Percentiles rank a stretch among this genome's conserved stretches.
Conservation (phyloP, 2,329 filamentous ascomycete genomes). For the Pseudogymnoascus destructans region DNA sequence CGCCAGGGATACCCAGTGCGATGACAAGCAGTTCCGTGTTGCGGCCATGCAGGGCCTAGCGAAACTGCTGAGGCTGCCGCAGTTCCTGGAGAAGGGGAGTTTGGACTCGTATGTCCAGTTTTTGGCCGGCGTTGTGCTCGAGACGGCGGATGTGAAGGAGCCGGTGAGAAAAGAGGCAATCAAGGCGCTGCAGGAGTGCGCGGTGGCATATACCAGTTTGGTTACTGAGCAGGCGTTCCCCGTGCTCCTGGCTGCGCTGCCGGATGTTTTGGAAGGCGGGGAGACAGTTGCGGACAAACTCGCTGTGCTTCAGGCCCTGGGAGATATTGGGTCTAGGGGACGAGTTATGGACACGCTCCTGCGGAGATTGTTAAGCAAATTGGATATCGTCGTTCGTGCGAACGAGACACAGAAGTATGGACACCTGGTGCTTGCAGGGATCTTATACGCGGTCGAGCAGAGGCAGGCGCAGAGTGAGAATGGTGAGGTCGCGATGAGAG, state of each 20-base stretch:
- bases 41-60: constrained; percentile 20
- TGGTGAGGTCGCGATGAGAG: background rate
- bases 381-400: background rate
- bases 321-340: background rate
- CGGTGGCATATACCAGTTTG: constrained; percentile 15
- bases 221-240: constrained; percentile 20
- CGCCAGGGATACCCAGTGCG: background rate
- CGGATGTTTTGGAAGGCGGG: constrained; percentile 12
- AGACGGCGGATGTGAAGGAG: background rate
- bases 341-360: background rate
- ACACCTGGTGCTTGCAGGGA: background rate
- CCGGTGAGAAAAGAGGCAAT: constrained; percentile 17
- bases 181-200: constrained; percentile 18
- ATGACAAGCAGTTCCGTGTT: constrained; percentile 11
- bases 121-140: constrained; percentile 17
- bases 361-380: background rate
- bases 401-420: background rate
- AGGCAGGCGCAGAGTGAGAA: background rate
- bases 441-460: background rate
- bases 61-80: constrained; percentile 18
- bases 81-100: background rate
- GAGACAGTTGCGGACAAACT: constrained; percentile 11
- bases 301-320: background rate
- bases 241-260: constrained; percentile 19
- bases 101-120: constrained; percentile 11